Base-by-base conservation (phyloP, 129 eudicot species). In the Artemisia argyi region DNA sequence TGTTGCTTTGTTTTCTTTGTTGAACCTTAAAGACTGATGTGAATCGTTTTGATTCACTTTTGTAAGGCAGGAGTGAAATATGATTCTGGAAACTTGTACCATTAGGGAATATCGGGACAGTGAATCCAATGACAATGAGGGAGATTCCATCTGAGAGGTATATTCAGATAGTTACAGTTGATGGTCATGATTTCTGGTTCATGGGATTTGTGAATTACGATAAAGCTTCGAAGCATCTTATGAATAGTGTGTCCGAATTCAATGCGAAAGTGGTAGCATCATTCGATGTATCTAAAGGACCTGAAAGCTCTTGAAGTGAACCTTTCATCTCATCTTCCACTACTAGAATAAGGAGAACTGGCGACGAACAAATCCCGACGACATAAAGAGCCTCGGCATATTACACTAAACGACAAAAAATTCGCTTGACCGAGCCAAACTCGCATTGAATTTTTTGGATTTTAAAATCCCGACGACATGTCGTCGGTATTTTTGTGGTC, bases 121-220 rank as follows among this genome's bases (percentile, higher is more conserved):
- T 89, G 67, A 86, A 83, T 70, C 96, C 97, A 2, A 87, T 89
- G 70, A 66, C 80, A 60, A 84, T 88, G 94, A 83, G 76, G 66
- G 91, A 85, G 12, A 87, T 81, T 32, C 67, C 82, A 7, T 67
- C 69, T 1, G 96, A 92, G 68, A 86, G 79, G 60, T 92, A 92
- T 30, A 79, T 92, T 35, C 89, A 92, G 79, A 61, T 86, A 11
- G 78, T 80, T 15, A 78, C 96, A 0, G 75, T 89, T 18, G 97
- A 92, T 57, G 90, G 92, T 22, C 97, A 92, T 35, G 96, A 92
- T 54, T 92, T 92, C 54, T 92, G 97, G 97, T 92, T 86, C 73
- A 92, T 88, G 97, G 97, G 97, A 47, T 92, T 92, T 68, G 97
- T 92, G 19, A 88, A 84, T 51, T 92, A 76, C 19, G 96, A 92